These are phyloP conservation scores for Blastocystis sp. DNA, from an alignment of 352 stramenopile genomes.

Conservation along the genomic window DNA sequence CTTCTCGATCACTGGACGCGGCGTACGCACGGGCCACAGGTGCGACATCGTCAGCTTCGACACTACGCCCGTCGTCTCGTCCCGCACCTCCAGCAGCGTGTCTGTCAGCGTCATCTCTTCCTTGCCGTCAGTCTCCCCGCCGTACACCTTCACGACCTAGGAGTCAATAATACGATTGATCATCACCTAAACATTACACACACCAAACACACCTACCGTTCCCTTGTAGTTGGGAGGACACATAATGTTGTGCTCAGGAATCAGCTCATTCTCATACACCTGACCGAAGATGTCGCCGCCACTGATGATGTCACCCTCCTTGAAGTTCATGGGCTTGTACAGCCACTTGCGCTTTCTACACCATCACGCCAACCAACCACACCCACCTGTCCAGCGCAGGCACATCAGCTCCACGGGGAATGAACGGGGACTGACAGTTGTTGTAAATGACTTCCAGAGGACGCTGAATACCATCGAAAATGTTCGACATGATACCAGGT, in stretches of 20 bases:
- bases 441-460: conserved; percentile 89
- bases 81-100: conserved; percentile 90
- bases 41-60: conserved; percentile 79
- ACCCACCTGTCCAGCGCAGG: conserved; percentile 72
- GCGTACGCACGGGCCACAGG: conserved; percentile 91
- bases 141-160: conserved; percentile 97
- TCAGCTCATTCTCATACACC: conserved; percentile 96
- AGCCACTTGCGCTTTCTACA: conserved; percentile 20
- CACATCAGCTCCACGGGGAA: conserved; percentile 88
- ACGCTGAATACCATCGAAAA: conserved; percentile 99
- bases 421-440: conserved; percentile 77
- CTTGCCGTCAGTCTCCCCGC: conserved; percentile 82
- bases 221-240: conserved; percentile 95
- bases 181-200: no score
- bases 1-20: conserved; percentile 91
- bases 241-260: conserved; percentile 96
- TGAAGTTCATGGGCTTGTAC: conserved; percentile 41
- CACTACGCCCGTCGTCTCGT: conserved; percentile 79
- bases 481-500: conserved; percentile 98
- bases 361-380: conserved; percentile 64
- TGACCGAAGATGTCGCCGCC: conserved; percentile 92
- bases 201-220: no score
- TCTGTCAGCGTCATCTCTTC: conserved; percentile 89
- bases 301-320: conserved; percentile 67
- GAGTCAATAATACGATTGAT: no score